Base-by-base conservation (phyloP, 306 rosid species). In the Heteromeles arbutifolia region DNA sequence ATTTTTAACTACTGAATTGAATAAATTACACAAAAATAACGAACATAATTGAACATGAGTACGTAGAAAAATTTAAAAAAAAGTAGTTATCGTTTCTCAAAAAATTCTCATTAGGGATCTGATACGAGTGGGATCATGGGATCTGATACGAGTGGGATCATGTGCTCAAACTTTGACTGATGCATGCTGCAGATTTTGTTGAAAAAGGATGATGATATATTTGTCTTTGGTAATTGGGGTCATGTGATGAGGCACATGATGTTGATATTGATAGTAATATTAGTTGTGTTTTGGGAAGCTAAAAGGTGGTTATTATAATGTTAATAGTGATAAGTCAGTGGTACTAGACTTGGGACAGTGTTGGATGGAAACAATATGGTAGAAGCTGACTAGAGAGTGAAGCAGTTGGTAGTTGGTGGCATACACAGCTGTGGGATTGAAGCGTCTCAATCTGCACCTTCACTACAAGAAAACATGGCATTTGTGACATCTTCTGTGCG, bases 201-300 rank as follows among this genome's bases (percentile, higher is more conserved):
- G 79, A 53, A 70, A 70, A 68, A 7, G 63, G 74, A 62, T 73
- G 70, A 63, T 73, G 67, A 69, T 39, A 14, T 29, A 57, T 21
- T 21, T 28, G 44, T 71, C 12, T 69, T 73, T 50, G 54, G 69
- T 61, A 21, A 65, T 44, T 43, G 69, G 57, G 69, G 29, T 81
- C 91, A 88, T 85, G 92, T 88, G 89, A 82, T 72, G 29, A 59
- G 77, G 87, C 96, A 88, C 86, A 86, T 88, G 96, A 72, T 79
- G 25, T n/a, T 82, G 73, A 67, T 62, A 68, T 69, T 83, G 37
- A 64, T 69, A 78, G 5, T 31, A 53, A 56, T 54, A 62, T 54
- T 54, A 65, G 68, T 65, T 77, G 62, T 69, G 58, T 79, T 65
- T 72, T 65, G 82, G 70, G 85, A 71, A 77, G 85, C 79, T 52